These are phyloP conservation scores for Verticillium nubilum DNA, from an alignment of 2,329 filamentous ascomycete species.

Conservation along the genomic window DNA sequence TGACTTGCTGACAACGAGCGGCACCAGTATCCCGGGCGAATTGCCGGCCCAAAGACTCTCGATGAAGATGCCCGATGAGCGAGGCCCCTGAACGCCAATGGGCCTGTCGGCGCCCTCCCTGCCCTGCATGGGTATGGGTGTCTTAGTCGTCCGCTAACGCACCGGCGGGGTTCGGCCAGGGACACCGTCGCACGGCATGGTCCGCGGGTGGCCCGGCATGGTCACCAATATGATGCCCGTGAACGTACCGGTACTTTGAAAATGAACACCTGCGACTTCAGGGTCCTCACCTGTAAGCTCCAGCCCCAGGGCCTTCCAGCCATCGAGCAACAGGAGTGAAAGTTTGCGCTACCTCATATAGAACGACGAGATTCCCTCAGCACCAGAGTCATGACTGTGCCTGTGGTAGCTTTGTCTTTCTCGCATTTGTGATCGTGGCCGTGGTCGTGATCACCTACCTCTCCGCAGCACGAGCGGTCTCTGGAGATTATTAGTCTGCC, in stretches of 20 bases:
- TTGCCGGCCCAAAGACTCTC: neutral
- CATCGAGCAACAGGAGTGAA: neutral
- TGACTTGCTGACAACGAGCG: neutral
- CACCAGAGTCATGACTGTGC: neutral
- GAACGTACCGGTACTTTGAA: no score
- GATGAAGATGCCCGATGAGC: neutral
- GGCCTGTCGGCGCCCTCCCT: neutral
- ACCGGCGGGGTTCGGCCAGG: neutral
- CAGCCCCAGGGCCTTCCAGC: neutral
- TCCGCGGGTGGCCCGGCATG: neutral
- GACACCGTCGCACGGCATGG: neutral
- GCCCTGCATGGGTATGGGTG: neutral
- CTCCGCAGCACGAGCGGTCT: neutral
- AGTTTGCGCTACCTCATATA: neutral
- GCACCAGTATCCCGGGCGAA: neutral
- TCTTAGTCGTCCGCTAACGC: no score
- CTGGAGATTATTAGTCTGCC: neutral
- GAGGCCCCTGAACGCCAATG: neutral
- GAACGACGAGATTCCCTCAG: neutral
- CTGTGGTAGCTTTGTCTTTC: neutral
- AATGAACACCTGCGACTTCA: no score
- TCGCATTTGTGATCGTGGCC: neutral
- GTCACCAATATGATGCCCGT: neutral
- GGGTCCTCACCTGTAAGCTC: neutral
- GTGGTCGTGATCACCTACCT: no score